A percentile compares a stretch with the other conserved stretches of the same genome.
phyloP scores from a whole-genome alignment of 1,284 basidiomycete genomes.

The Rhodotorula sp. region DNA sequence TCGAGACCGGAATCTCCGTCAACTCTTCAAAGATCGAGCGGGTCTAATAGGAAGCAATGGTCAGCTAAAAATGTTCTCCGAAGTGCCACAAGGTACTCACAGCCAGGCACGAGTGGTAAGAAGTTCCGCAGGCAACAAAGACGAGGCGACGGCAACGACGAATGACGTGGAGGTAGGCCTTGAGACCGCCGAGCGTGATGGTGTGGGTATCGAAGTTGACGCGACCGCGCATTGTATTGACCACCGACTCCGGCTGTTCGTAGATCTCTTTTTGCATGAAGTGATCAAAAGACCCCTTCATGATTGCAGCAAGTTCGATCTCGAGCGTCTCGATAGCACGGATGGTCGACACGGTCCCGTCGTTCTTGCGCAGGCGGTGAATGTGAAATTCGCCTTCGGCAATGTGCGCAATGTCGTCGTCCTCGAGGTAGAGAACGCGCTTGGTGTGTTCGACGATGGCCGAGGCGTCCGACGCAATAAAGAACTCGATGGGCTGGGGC shows the following conservation, averaged over 20 bases:
- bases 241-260: conserved; percentile 98
- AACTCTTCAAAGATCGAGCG: conserved; percentile 98
- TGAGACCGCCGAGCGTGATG: conserved; percentile 92
- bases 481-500: conserved; percentile 99
- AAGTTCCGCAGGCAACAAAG: conserved; percentile 96
- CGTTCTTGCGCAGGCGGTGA: conserved; percentile 91
- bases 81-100: conserved; percentile 44
- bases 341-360: conserved; percentile 69
- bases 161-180: conserved; percentile 93
- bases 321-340: conserved; percentile 98
- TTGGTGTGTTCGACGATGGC: conserved; percentile 99
- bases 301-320: conserved; percentile 98
- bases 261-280: conserved; percentile 99
- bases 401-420: conserved; percentile 98
- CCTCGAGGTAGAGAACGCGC: conserved; percentile 96
- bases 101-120: conserved; percentile 95
- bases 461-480: conserved; percentile 94
- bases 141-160: conserved; percentile 91
- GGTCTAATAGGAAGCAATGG: conserved; percentile 54
- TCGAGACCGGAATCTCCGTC: conserved; percentile 96
- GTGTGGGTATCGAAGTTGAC: conserved; percentile 95
- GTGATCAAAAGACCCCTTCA: conserved; percentile 99
- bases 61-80: background rate
- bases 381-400: conserved; percentile 94
- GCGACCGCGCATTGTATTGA: conserved; percentile 99